Percentiles rank a stretch among this genome's conserved stretches.
phyloP scores from a whole-genome alignment of 768 basidiomycete species.

The Tulasnella sp. region DNA sequence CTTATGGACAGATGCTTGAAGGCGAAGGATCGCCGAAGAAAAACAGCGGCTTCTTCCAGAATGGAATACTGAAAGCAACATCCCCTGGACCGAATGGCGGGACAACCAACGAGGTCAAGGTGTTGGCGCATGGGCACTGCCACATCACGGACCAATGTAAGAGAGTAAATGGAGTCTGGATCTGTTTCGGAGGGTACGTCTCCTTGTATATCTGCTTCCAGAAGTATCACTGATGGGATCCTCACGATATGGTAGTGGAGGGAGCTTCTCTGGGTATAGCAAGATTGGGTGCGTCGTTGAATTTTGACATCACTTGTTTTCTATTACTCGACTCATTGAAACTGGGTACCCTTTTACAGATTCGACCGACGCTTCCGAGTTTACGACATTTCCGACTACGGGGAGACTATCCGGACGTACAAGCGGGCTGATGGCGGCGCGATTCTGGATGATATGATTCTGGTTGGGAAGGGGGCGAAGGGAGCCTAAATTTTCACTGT shows the following conservation, averaged over 20 bases:
- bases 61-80: constrained; percentile 59
- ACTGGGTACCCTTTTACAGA: constrained; percentile 28
- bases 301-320: neutral
- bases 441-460: constrained; percentile 51
- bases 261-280: constrained; percentile 52
- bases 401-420: constrained; percentile 84
- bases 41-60: constrained; percentile 76
- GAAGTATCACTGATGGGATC: neutral
- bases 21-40: constrained; percentile 49
- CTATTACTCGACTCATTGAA: constrained; percentile 12
- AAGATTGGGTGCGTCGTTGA: constrained; percentile 50
- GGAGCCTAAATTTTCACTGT: neutral
- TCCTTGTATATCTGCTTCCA: constrained; percentile 29
- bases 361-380: constrained; percentile 89
- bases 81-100: constrained; percentile 56
- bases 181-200: constrained; percentile 84
- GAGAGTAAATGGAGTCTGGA: constrained; percentile 77
- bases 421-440: constrained; percentile 69
- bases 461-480: constrained; percentile 42
- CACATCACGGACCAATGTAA: constrained; percentile 87
- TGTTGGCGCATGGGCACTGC: constrained; percentile 70
- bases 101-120: constrained; percentile 59
- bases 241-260: neutral
- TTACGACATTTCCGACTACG: constrained; percentile 78
- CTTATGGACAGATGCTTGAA: constrained; percentile 61